These are phyloP conservation scores for Dioscorea zingiberensis DNA, from an alignment of 106 monocot species.

Conservation along the genomic window DNA sequence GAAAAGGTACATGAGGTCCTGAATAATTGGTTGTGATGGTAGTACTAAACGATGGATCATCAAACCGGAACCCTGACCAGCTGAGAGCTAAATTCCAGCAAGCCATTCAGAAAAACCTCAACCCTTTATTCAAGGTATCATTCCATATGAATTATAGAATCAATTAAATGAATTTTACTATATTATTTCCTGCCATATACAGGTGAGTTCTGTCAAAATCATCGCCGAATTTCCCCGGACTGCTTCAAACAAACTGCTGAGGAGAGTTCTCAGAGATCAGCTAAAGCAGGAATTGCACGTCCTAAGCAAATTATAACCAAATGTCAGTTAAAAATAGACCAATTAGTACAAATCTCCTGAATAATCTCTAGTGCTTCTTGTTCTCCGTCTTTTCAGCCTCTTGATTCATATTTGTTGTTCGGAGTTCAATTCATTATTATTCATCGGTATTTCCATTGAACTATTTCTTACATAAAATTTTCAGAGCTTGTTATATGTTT, in stretches of 20 bases:
- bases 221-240: constrained; percentile 66
- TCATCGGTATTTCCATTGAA: too few species aligned
- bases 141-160: not conserved
- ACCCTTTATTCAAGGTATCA: constrained; percentile 87
- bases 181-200: not conserved
- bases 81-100: constrained; percentile 59
- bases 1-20: constrained; percentile 43
- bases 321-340: too few species aligned
- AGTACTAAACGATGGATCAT: constrained; percentile 44
- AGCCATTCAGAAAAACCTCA: constrained; percentile 68
- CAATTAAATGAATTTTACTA: not conserved
- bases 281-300: constrained; percentile 21
- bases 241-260: constrained; percentile 58
- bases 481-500: constrained; percentile 2
- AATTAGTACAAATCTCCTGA: too few species aligned
- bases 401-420: too few species aligned
- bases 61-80: constrained; percentile 18
- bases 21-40: constrained; percentile 70
- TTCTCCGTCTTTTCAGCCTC: too few species aligned
- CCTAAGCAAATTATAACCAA: constrained; percentile 32
- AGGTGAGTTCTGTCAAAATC: constrained; percentile 60
- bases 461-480: too few species aligned
- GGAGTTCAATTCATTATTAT: too few species aligned
- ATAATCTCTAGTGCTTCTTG: too few species aligned
- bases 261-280: constrained; percentile 60